Base-by-base conservation (phyloP, 2,329 filamentous ascomycete genomes). In the Fusarium verticillioides region DNA sequence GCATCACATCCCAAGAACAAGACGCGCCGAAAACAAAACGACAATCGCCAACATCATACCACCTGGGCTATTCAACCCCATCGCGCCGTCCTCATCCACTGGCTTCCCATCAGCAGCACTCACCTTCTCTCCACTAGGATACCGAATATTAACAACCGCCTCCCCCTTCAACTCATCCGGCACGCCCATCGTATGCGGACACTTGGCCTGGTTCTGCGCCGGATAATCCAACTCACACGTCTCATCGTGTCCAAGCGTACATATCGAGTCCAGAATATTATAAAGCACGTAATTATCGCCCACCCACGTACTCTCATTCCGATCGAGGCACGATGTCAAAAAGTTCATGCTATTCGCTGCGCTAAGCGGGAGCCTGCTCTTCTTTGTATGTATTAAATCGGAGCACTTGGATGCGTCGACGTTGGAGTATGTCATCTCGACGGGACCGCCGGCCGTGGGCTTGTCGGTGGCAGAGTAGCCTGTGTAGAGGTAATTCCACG, bases 401-500 rank as follows among this genome's bases (percentile, higher is more conserved):
- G 79, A 78, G 80, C 89, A 90, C 34, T 85, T 81, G 65, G 79
- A 81, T 32, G 84, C 82, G 63, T 82, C 82, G 39, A 85, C 85
- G 63, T 83, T 79, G 70, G 84, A 82, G 68, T 82, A 87, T 19
- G 83, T 79, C 82, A 89, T 89, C 26, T 82, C 79, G 28, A 88
- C 74, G 16, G 82, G 82, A 26, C 87, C 88, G 53, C 88, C 88
- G 4, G 82, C 78, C 7, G 79, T 81, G 32, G 87, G 87, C 50
- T 84, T 79, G 19, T 83, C 78, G 4, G 81, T 81, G 8, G 88
- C 88, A 6, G 83, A 82, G 59, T 84, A 64, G 62, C 86, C 86
- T 0, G 84, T 87, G 54, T 81, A 76, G n/a, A 91, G 86, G 73
- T 88, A 89, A 81, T 89, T 90, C 87, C 88, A 91, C 28, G 89